A percentile compares a stretch with the other conserved stretches of the same genome.
Conservation (phyloP, 306 rosid species). For the Rubus idaeus region DNA sequence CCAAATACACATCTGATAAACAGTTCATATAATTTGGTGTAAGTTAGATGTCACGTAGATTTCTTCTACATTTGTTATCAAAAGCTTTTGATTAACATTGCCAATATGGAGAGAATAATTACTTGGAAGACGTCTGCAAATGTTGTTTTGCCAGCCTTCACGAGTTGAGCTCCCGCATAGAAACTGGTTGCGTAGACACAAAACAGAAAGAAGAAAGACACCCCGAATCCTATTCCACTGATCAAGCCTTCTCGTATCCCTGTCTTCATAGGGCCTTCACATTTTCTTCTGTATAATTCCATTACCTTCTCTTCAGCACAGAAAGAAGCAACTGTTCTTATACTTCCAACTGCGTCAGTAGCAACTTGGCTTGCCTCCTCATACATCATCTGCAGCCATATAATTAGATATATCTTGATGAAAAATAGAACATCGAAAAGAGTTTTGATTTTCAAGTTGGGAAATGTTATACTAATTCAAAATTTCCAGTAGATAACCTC, state of each 20-base stretch:
- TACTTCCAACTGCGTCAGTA: constrained; percentile 86
- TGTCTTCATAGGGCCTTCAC: constrained; percentile 71
- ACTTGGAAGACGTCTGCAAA: constrained; percentile 71
- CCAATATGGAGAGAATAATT: constrained; percentile 5
- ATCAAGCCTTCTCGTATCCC: constrained; percentile 76
- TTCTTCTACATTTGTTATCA: neutral
- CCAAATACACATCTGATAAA: neutral
- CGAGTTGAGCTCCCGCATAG: constrained; percentile 74
- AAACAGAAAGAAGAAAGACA: constrained; percentile 64
- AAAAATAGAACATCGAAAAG: neutral
- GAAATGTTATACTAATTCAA: neutral
- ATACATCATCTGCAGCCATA: constrained; percentile 61
- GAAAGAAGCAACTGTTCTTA: constrained; percentile 85
- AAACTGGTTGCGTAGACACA: constrained; percentile 70
- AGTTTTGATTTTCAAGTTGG: neutral
- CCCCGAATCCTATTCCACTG: constrained; percentile 79
- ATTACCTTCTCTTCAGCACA: constrained; percentile 89
- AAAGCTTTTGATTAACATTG: neutral
- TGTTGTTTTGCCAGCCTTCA: constrained; percentile 47
- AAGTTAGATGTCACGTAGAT: no score
- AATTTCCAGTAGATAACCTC: neutral
- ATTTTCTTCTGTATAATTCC: constrained; percentile 71
- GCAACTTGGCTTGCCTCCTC: constrained; percentile 95
- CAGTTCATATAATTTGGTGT: neutral
- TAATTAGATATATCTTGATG: constrained; percentile 5